A percentile compares a stretch with the other conserved stretches of the same genome.
These are phyloP conservation scores for Penicillium chermesinum DNA, from an alignment of 495 filamentous ascomycete genomes.

Conservation along the genomic window DNA sequence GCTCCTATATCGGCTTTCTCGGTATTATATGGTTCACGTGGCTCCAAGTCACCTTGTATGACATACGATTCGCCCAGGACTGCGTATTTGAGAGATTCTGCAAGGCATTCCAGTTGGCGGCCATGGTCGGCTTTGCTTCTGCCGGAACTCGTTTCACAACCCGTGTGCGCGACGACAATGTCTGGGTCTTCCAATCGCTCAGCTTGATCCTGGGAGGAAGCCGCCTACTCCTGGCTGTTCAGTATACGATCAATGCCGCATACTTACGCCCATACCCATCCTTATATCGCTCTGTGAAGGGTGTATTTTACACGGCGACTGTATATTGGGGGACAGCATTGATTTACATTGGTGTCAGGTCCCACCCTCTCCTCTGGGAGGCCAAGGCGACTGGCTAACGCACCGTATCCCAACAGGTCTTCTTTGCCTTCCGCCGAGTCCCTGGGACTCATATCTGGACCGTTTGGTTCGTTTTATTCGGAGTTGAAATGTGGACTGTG, in stretches of 20 bases:
- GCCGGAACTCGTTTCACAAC: conserved; percentile 53
- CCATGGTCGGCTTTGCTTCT: conserved; percentile 61
- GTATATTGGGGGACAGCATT: conserved; percentile 38
- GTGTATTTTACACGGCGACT: conserved; percentile 36
- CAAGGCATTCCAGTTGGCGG: conserved; percentile 58
- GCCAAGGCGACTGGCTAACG: conserved; percentile 3
- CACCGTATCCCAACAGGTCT: conserved; percentile 24
- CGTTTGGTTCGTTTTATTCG: conserved; percentile 55
- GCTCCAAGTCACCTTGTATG: conserved; percentile 62
- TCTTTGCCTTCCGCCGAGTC: conserved; percentile 30
- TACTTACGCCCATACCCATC: conserved; percentile 33
- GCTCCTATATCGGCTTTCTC: conserved; percentile 59
- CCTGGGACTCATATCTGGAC: conserved; percentile 38
- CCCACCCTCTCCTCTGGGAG: conserved; percentile 9
- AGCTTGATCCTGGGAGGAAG: conserved; percentile 56
- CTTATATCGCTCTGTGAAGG: conserved; percentile 27
- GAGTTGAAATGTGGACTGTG: conserved; percentile 49
- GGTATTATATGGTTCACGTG: conserved; percentile 68
- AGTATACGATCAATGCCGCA: conserved; percentile 49
- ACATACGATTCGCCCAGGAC: conserved; percentile 64
- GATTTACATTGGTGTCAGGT: conserved; percentile 48
- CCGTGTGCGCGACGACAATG: conserved; percentile 38
- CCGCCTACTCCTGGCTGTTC: conserved; percentile 50
- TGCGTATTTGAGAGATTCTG: conserved; percentile 60
- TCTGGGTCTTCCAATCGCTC: conserved; percentile 42